A percentile compares a stretch with the other conserved stretches of the same genome.
phyloP scores from a whole-genome alignment of 2,329 filamentous ascomycete species.

The Hirsutella thompsonii region DNA sequence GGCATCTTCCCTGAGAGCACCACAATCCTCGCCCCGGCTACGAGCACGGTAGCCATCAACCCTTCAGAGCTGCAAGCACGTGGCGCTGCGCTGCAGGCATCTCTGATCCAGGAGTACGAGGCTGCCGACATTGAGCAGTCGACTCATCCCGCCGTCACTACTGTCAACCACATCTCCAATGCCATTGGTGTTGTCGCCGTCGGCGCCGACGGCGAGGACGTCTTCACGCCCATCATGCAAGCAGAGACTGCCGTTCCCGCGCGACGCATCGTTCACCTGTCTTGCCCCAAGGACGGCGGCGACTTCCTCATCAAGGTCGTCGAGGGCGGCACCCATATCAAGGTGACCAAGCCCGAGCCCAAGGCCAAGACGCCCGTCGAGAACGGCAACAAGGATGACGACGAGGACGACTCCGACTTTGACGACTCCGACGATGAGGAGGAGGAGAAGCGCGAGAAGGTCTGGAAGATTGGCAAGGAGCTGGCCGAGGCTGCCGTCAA shows the following conservation, averaged over 20 bases:
- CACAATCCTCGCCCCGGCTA: conserved; percentile 70
- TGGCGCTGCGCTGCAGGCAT: conserved; percentile 91
- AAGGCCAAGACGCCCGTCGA: conserved; percentile 61
- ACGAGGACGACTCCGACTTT: conserved; percentile 44
- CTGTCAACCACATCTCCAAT: conserved; percentile 78
- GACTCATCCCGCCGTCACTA: conserved; percentile 88
- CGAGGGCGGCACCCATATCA: conserved; percentile 84
- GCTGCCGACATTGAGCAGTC: conserved; percentile 88
- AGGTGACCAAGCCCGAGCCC: conserved; percentile 77
- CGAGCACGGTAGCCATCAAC: conserved; percentile 68
- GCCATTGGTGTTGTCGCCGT: conserved; percentile 75
- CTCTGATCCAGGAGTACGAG: conserved; percentile 89
- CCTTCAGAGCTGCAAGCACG: conserved; percentile 81
- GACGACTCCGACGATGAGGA: conserved; percentile 61
- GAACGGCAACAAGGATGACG: conserved; percentile 46
- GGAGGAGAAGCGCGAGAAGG: conserved; percentile 77
- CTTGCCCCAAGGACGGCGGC: conserved; percentile 66
- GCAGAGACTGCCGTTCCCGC: conserved; percentile 85
- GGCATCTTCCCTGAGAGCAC: conserved; percentile 73
- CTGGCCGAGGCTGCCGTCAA: conserved; percentile 79
- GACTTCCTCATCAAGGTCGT: conserved; percentile 80
- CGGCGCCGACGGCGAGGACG: conserved; percentile 43
- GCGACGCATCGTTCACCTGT: conserved; percentile 69
- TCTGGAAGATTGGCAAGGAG: conserved; percentile 76
- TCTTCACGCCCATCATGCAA: conserved; percentile 70